phyloP scores from a whole-genome alignment of 1,139 yeast genomes.

The Sugiyamaella paludigena region DNA sequence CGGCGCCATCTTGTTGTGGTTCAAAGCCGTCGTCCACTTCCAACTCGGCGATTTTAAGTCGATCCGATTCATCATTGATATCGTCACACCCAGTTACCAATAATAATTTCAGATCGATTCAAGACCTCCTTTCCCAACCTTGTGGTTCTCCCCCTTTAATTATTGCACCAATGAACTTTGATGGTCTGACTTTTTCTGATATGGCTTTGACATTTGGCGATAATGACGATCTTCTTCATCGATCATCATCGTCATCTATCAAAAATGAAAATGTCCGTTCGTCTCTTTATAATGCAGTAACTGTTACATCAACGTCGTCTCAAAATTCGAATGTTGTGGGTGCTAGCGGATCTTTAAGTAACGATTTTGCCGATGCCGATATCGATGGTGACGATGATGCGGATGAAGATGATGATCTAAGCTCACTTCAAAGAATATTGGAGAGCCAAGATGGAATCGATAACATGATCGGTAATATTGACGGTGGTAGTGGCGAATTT shows the following conservation, averaged over 20 bases:
- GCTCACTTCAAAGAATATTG: conserved; percentile 13
- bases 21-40: background rate
- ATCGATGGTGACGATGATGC: background rate
- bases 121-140: background rate
- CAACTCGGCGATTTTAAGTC: too few species aligned
- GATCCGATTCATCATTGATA: too few species aligned
- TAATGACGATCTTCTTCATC: background rate
- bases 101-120: too few species aligned
- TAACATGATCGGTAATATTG: conserved; percentile 1
- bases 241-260: background rate
- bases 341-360: background rate
- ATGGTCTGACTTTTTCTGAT: conserved; percentile 23
- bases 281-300: background rate
- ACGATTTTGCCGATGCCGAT: background rate
- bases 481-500: conserved; percentile 17
- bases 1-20: conserved; percentile 5
- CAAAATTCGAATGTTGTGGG: background rate
- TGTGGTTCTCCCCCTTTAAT: conserved; percentile 27
- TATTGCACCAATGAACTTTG: conserved; percentile 39
- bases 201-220: conserved; percentile 13
- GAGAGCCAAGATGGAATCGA: background rate
- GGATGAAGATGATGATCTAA: conserved; percentile 10
- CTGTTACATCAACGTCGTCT: too few species aligned
- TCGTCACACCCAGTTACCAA: too few species aligned
- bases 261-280: conserved; percentile 1